Percentiles rank a stretch among this genome's conserved stretches.
phyloP scores from a whole-genome alignment of 768 basidiomycete species.

The Tulasnella sp. region DNA sequence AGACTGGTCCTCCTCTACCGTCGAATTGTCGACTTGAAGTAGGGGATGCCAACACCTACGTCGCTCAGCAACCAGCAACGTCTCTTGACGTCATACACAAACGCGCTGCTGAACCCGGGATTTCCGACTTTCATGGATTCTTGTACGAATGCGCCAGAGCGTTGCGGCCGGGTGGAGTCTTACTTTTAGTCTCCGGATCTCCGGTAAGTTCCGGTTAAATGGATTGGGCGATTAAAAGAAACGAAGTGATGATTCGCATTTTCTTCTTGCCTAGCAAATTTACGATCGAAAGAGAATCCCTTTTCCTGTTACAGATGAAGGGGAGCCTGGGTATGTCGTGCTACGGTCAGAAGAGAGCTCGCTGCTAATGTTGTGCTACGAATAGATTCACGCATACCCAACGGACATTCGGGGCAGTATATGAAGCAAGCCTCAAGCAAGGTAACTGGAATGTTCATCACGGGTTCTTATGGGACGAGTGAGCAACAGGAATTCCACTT shows the following conservation, averaged over 20 bases:
- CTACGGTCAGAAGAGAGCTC: not conserved
- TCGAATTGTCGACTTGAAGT: not conserved
- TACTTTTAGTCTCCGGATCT: constrained; percentile 7
- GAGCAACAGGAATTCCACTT: not conserved
- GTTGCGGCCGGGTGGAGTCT: constrained; percentile 14
- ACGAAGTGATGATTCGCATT: not conserved
- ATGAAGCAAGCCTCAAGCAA: not conserved
- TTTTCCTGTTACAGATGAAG: constrained; percentile 3
- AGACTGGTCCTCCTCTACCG: not conserved
- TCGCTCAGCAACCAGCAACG: not conserved
- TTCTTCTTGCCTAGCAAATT: not conserved
- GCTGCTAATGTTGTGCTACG: not conserved
- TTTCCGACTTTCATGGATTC: constrained; percentile 8
- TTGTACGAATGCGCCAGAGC: constrained; percentile 13
- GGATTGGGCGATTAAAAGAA: not conserved
- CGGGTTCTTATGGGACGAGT: not conserved
- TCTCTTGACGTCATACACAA: constrained; percentile 14
- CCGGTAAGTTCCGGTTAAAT: not conserved
- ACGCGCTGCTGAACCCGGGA: constrained; percentile 10
- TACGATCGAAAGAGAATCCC: not conserved
- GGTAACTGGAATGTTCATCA: not conserved
- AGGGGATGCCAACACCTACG: not conserved
- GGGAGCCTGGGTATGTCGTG: not conserved
- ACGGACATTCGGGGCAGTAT: not conserved
- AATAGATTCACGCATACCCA: not conserved